Evolutionary conservation across 1,139 yeast genomes (phyloP), one percentile per base, ranked within the genome.

Genomic region (Hansenula lynferdii): DNA sequence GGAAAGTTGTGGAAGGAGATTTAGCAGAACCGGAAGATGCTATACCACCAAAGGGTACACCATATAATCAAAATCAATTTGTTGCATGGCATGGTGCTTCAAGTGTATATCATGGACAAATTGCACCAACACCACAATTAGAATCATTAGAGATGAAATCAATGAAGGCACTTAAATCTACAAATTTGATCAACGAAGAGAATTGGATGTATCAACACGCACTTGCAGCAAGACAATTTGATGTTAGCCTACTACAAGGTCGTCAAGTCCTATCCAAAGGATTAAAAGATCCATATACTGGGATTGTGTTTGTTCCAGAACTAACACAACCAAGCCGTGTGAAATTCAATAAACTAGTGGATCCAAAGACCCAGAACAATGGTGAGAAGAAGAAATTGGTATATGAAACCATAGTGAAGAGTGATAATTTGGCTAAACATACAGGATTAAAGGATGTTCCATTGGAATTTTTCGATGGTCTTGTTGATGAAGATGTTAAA

Each of bases 171-270:
- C 41, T 51, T 37, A 51, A 57, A 55, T 40, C 65, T 45, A 51
- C 67, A 42, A 57, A 59, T 16, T 58, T 62, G 27, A 58, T 74
- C 34, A 72, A 80, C 14, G 89, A 85, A 48, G 84, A 81, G 24
- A 80, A 85, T 38, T 92, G 97, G 97, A 75, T 87, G 66, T 77
- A 77, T 51, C 92, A 86, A 56, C 89, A 87, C 49, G 95, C 96
- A 0, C 62, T 72, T 17, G 83, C 94, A 25, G 79, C 90, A 7
- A 70, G 82, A 45, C 77, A 77, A 40, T 85, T 75, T 58, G 90
- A 89, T 59, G 65, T 75, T 26, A 71, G 72, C 41, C 61, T 89
- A 35, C 62, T 72, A 25, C 80, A 79, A 42, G 80, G 77, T 40
- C 77, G 77, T 40, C 61, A 74, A 6, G 52, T 69, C 65, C 64